Conservation (phyloP, 129 eudicot genomes). For the Erigeron canadensis region DNA sequence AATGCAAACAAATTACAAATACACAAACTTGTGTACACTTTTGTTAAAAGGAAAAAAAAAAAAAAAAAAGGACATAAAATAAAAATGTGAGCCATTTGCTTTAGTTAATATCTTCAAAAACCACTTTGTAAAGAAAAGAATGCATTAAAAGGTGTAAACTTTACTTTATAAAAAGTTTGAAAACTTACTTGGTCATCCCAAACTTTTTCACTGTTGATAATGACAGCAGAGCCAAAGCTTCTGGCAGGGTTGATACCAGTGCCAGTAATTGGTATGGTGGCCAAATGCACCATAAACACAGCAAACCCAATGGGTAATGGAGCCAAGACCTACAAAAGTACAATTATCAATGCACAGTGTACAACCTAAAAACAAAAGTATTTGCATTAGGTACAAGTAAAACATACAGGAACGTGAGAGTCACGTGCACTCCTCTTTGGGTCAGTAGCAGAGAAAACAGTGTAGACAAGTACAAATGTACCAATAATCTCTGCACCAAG, state of each 20-base stretch:
- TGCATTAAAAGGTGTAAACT: not conserved
- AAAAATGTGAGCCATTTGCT: not conserved
- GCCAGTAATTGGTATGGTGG: conserved; percentile 52
- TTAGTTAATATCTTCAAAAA: not conserved
- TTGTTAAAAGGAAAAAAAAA: not conserved
- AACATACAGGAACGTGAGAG: conserved; percentile 50
- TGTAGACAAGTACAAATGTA: conserved; percentile 46
- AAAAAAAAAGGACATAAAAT: too few species aligned
- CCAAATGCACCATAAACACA: conserved; percentile 52
- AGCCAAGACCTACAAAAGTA: conserved; percentile 41
- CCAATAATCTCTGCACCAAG: conserved; percentile 56
- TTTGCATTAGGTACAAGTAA: not conserved
- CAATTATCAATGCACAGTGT: conserved; percentile 12
- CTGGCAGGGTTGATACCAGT: conserved; percentile 57
- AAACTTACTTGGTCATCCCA: conserved; percentile 52
- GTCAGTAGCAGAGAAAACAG: conserved; percentile 50
- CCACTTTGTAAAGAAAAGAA: not conserved
- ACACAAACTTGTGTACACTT: too few species aligned
- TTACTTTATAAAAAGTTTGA: not conserved
- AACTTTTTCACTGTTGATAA: conserved; percentile 39
- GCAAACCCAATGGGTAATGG: conserved; percentile 53
- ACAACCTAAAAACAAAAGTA: not conserved
- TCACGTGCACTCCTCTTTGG: conserved; percentile 53
- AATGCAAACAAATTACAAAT: too few species aligned
- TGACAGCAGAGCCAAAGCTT: conserved; percentile 51